Base-by-base conservation (phyloP, 208 protist genomes). In the Plasmodiophora brassicae region DNA sequence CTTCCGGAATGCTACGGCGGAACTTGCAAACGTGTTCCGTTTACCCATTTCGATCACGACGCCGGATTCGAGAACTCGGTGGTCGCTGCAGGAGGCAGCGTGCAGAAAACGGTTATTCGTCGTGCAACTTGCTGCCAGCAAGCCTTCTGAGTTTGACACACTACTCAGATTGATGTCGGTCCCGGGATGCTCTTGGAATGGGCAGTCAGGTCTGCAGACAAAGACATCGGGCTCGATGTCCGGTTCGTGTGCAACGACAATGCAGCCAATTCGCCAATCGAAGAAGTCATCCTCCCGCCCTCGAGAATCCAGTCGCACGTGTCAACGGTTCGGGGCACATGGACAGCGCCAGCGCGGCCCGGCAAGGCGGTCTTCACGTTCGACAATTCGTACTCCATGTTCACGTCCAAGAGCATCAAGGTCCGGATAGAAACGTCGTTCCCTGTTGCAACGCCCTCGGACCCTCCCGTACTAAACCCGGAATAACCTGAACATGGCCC, bases 51-150 rank as follows among this genome's bases (percentile, higher is more conserved):
- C 65, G 65, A 78, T 78, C 65, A 78, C n/a, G 65, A 78, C 5
- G 65, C 65, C 5, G 65, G 65, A 78, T 78, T 78, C n/a, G 65
- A 78, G 65, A 78, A 5, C n/a, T 38, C 41, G 14, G 41, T 38
- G n/a, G 41, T 78, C n/a, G 32, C 65, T 78, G 65, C 65, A 36
- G 65, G 65, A 8, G 65, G 14, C 20, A 44, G 32, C n/a, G n/a
- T 78, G 41, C 32, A 78, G n/a, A 78, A 78, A 78, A 36, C 65
- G 65, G 65, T 78, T 38, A 14, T n/a, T n/a, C n/a, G n/a, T n/a
- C n/a, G n/a, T 5, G 5, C n/a, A 78, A 36, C n/a, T 78, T 8
- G 5, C 41, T 32, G 65, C 5, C n/a, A 25, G 32, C 41, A 44
- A 5, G 20, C 14, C 41, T 5, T 38, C 65, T 14, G 65, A 78